phyloP scores from a whole-genome alignment of 2,329 filamentous ascomycete species.

The Ceratocystis albifundus region DNA sequence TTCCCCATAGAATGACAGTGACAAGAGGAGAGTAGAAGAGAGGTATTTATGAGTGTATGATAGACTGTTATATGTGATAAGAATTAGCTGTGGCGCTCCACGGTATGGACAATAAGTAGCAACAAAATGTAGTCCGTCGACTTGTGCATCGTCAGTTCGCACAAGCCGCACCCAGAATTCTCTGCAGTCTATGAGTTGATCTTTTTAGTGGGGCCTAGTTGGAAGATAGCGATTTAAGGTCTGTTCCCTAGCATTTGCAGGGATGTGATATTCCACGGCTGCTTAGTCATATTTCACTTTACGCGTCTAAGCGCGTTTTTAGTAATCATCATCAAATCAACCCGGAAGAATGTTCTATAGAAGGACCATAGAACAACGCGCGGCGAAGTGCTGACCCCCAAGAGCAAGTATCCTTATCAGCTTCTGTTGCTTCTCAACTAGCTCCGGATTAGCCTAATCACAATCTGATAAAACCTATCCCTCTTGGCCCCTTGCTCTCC shows the following conservation, averaged over 20 bases:
- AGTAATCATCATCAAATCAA: background rate
- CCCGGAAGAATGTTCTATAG: background rate
- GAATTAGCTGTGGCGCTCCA: background rate
- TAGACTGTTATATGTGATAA: background rate
- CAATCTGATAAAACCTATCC: background rate
- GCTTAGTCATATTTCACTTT: slow-evolving; percentile 16
- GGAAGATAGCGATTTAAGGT: background rate
- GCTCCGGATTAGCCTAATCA: background rate
- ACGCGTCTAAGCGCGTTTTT: slow-evolving; percentile 12
- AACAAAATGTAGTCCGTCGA: too few relatives aligned
- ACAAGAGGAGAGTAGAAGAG: background rate
- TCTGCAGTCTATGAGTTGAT: slow-evolving; percentile 14
- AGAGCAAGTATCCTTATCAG: background rate
- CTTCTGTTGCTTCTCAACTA: background rate
- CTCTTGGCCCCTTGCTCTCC: background rate
- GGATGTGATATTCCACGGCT: background rate
- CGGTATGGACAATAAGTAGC: background rate
- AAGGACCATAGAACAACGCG: background rate
- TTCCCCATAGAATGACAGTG: slow-evolving; percentile 24
- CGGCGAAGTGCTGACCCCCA: background rate
- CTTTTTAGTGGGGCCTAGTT: slow-evolving; percentile 19
- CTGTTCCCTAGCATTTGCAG: background rate
- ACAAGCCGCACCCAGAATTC: background rate
- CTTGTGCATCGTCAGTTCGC: too few relatives aligned
- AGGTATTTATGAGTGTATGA: background rate